Conservation (phyloP, 2,329 filamentous ascomycete genomes). For the Talaromyces sp. region DNA sequence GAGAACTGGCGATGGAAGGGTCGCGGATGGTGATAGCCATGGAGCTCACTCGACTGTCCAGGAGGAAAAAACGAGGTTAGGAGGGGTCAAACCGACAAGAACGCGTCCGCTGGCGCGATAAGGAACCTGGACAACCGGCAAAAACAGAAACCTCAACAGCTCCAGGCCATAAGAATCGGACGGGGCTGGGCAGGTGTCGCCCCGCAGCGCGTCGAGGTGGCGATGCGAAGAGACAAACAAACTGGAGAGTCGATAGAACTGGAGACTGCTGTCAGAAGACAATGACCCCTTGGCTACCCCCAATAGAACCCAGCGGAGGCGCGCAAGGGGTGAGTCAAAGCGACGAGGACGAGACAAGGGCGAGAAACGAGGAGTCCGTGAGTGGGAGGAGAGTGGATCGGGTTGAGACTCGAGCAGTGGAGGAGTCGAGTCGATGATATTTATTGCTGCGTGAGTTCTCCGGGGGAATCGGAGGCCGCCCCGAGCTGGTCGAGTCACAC, state of each 20-base stretch:
- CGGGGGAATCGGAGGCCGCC: constrained; percentile 3
- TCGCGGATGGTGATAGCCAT: constrained; percentile 13
- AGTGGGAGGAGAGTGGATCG: background rate
- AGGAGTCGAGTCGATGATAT: background rate
- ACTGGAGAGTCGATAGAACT: background rate
- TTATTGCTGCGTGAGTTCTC: background rate
- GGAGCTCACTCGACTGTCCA: constrained; percentile 7
- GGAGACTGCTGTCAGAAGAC: background rate
- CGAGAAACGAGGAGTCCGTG: background rate
- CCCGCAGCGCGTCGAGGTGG: background rate
- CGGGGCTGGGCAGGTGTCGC: constrained; percentile 8
- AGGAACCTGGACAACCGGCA: constrained; percentile 12
- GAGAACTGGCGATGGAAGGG: constrained; percentile 10
- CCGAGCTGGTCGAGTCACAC: background rate
- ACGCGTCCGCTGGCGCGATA: constrained; percentile 10
- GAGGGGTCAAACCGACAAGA: background rate
- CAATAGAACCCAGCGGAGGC: constrained; percentile 10
- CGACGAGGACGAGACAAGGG: constrained; percentile 12
- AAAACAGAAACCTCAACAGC: constrained; percentile 1
- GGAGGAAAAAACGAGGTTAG: background rate
- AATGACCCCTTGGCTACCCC: constrained; percentile 12
- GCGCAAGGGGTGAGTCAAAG: constrained; percentile 9
- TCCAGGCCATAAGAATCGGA: constrained; percentile 11
- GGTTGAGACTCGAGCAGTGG: background rate
- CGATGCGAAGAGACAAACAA: background rate